A percentile compares a stretch with the other conserved stretches of the same genome.
These are phyloP conservation scores for Platanthera zijinensis DNA, from an alignment of 106 monocot genomes.

Conservation along the genomic window DNA sequence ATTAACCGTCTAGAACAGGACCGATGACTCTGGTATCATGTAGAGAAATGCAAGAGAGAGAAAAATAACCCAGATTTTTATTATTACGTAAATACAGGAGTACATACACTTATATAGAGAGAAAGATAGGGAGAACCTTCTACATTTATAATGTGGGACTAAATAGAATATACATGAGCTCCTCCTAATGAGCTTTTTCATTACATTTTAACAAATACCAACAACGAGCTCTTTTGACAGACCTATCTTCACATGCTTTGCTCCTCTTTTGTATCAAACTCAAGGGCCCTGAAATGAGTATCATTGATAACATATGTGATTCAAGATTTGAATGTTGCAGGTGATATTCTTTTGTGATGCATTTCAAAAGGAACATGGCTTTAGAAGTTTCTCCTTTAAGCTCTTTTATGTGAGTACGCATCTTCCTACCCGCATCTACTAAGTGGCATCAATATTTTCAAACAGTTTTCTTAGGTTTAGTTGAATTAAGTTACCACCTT, in stretches of 20 bases:
- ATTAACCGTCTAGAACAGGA: too few species aligned
- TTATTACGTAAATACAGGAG: too few species aligned
- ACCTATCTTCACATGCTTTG: background rate
- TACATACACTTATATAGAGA: too few species aligned
- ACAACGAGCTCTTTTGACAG: too few species aligned
- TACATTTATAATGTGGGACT: too few species aligned
- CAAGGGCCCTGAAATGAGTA: background rate
- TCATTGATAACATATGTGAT: background rate
- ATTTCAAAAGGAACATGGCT: constrained; percentile 34
- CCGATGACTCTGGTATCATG: too few species aligned
- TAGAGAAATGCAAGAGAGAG: too few species aligned
- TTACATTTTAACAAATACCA: too few species aligned
- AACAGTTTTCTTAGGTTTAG: background rate
- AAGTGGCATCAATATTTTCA: background rate
- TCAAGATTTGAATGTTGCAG: constrained; percentile 25
- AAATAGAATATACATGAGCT: too few species aligned
- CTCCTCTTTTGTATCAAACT: background rate
- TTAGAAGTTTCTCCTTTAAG: constrained; percentile 23
- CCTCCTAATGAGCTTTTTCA: too few species aligned
- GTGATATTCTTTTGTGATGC: constrained; percentile 43
- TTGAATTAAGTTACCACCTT: background rate
- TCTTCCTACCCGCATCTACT: background rate
- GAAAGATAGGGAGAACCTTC: too few species aligned
- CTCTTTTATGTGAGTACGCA: constrained; percentile 46
- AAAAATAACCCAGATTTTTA: too few species aligned